These are phyloP conservation scores for Vicia faba DNA, from an alignment of 306 rosid species.

Conservation along the genomic window DNA sequence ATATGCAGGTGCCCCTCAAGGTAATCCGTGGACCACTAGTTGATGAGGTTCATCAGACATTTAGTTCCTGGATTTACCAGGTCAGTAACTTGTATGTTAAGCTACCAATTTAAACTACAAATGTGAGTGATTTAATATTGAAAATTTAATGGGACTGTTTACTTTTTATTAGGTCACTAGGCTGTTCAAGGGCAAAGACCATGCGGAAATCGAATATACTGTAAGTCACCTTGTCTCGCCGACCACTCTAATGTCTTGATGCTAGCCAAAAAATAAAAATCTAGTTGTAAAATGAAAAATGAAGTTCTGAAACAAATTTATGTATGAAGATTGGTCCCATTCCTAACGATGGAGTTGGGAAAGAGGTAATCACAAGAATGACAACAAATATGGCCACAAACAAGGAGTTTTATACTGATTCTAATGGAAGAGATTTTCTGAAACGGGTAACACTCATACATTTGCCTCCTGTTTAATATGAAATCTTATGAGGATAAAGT, in stretches of 20 bases:
- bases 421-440: constrained; percentile 89
- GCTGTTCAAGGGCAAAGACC: constrained; percentile 80
- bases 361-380: constrained; percentile 76
- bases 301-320: constrained; percentile 41
- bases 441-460: constrained; percentile 57
- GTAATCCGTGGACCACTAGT: constrained; percentile 68
- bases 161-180: constrained; percentile 63
- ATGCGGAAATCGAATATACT: constrained; percentile 89
- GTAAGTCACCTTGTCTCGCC: constrained; percentile 51
- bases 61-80: constrained; percentile 85
- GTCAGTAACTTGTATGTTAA: constrained; percentile 43
- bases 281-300: constrained; percentile 15
- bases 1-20: constrained; percentile 59
- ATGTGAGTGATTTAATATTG: constrained; percentile 2
- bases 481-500: neutral
- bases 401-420: constrained; percentile 79
- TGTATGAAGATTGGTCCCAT: constrained; percentile 85
- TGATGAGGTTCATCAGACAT: constrained; percentile 75
- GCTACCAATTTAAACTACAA: constrained; percentile 8
- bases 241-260: neutral
- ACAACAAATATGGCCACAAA: constrained; percentile 79
- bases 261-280: neutral
- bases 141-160: constrained; percentile 13
- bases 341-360: constrained; percentile 78
- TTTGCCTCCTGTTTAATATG: constrained; percentile 5